A percentile compares a stretch with the other conserved stretches of the same genome.
phyloP scores from a whole-genome alignment of 306 rosid genomes.

The Citrullus colocynthis region DNA sequence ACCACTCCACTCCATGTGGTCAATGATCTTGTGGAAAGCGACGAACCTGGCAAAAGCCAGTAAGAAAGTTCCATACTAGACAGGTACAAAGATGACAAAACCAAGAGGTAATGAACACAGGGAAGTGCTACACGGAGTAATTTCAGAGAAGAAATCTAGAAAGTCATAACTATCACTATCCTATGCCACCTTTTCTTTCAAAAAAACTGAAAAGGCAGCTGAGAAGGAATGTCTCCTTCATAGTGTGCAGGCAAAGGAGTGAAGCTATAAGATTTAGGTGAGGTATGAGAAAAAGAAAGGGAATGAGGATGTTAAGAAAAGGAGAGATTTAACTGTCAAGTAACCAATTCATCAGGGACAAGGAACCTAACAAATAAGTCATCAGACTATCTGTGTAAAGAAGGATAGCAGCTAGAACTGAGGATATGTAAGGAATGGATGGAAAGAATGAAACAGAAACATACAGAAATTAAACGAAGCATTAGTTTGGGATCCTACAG shows the following conservation, averaged over 20 bases:
- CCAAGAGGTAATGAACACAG: neutral
- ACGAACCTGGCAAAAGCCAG: neutral
- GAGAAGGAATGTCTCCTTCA: neutral
- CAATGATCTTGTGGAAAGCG: neutral
- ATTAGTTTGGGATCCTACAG: neutral
- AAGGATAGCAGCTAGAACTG: neutral
- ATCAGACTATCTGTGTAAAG: neutral
- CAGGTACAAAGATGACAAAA: neutral
- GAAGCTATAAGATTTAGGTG: neutral
- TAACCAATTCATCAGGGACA: conserved; percentile 3
- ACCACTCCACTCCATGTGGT: neutral
- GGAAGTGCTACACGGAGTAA: neutral
- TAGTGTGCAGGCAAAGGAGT: conserved; percentile 3
- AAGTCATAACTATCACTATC: neutral
- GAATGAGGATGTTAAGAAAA: neutral
- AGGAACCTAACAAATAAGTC: conserved; percentile 5
- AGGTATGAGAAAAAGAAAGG: neutral
- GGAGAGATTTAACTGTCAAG: neutral
- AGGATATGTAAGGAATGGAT: neutral
- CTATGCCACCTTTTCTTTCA: conserved; percentile 5
- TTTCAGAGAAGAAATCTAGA: neutral
- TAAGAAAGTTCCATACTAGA: neutral
- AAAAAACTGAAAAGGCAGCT: conserved; percentile 13
- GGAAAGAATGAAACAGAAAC: conserved; percentile 8
- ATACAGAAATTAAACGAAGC: neutral